These are phyloP conservation scores for Ogataea trehaloabstinens DNA, from an alignment of 805 yeast species.

Conservation along the genomic window DNA sequence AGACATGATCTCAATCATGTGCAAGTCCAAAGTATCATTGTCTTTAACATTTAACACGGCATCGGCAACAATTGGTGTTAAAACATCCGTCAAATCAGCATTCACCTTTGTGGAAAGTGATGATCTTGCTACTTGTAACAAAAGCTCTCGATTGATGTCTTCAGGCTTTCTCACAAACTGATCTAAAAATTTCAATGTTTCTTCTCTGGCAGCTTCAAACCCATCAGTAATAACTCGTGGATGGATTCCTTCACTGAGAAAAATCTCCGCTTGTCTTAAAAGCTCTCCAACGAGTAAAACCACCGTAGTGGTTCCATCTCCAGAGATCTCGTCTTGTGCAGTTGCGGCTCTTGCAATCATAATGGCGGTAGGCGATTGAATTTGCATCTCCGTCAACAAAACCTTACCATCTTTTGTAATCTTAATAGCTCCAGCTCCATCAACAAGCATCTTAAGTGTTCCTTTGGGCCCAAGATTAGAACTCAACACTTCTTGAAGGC, in stretches of 20 bases:
- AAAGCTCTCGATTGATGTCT: conserved; percentile 76
- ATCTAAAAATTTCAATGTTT: conserved; percentile 67
- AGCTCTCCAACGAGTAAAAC: conserved; percentile 92
- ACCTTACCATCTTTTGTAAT: conserved; percentile 97
- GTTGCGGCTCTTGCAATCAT: conserved; percentile 96
- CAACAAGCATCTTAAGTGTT: conserved; percentile 92
- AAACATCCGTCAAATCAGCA: conserved; percentile 68
- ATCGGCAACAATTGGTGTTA: conserved; percentile 94
- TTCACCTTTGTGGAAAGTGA: conserved; percentile 86
- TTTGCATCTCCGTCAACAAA: conserved; percentile 91
- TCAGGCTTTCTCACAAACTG: conserved; percentile 53
- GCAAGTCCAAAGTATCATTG: conserved; percentile 66
- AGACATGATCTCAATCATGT: conserved; percentile 97
- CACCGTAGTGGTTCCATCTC: conserved; percentile 98
- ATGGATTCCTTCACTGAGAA: conserved; percentile 89
- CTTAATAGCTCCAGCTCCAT: conserved; percentile 93
- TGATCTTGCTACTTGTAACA: conserved; percentile 88
- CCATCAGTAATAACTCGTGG: conserved; percentile 95
- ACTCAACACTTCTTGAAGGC: conserved; percentile 87
- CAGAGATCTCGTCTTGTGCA: conserved; percentile 99
- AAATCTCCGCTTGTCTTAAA: conserved; percentile 91
- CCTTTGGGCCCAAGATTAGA: conserved; percentile 97
- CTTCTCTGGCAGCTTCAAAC: conserved; percentile 83
- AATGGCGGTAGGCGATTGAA: conserved; percentile 85
- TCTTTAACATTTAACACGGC: conserved; percentile 81